Evolutionary conservation across 2,329 filamentous ascomycete species (phyloP).

Genomic region (Fonsecaea pugnacius): DNA sequence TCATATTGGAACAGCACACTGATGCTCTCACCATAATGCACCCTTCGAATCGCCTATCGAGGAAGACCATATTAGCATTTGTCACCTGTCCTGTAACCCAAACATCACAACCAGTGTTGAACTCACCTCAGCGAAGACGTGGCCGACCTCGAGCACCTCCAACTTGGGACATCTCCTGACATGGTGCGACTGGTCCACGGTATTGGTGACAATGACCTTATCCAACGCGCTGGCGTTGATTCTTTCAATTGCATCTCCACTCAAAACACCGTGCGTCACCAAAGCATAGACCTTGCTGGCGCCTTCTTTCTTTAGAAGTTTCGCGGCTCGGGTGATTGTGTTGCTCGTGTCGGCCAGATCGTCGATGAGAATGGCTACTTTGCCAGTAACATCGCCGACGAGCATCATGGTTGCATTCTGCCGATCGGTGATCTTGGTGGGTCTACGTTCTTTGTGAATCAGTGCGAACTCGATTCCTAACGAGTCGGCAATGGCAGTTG

Average conservation of each 20-base stretch:
- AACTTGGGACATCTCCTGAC: slow-evolving; percentile 78
- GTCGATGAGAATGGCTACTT: slow-evolving; percentile 87
- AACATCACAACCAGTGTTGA: slow-evolving; percentile 7
- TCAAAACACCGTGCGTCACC: slow-evolving; percentile 92
- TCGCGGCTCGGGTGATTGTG: slow-evolving; percentile 93
- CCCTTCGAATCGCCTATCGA: slow-evolving; percentile 77
- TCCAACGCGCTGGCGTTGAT: slow-evolving; percentile 93
- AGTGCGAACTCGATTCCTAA: slow-evolving; percentile 94
- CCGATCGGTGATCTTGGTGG: slow-evolving; percentile 82
- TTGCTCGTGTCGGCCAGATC: slow-evolving; percentile 95
- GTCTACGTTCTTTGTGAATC: slow-evolving; percentile 96
- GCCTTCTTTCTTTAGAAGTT: slow-evolving; percentile 90
- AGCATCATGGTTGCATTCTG: slow-evolving; percentile 89
- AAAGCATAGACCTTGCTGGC: slow-evolving; percentile 90
- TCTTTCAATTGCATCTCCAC: slow-evolving; percentile 89
- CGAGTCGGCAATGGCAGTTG: slow-evolving; percentile 90
- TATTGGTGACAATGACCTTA: slow-evolving; percentile 94
- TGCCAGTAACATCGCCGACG: slow-evolving; percentile 80
- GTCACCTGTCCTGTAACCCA: not conserved
- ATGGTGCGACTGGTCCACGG: slow-evolving; percentile 86
- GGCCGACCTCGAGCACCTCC: slow-evolving; percentile 85
- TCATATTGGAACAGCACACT: slow-evolving; percentile 91
- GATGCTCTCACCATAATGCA: slow-evolving; percentile 97
- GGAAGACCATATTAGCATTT: not conserved
- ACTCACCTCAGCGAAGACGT: slow-evolving; percentile 82